Evolutionary conservation across 2,329 filamentous ascomycete species (phyloP).

Genomic region (Seiridium unicorne): DNA sequence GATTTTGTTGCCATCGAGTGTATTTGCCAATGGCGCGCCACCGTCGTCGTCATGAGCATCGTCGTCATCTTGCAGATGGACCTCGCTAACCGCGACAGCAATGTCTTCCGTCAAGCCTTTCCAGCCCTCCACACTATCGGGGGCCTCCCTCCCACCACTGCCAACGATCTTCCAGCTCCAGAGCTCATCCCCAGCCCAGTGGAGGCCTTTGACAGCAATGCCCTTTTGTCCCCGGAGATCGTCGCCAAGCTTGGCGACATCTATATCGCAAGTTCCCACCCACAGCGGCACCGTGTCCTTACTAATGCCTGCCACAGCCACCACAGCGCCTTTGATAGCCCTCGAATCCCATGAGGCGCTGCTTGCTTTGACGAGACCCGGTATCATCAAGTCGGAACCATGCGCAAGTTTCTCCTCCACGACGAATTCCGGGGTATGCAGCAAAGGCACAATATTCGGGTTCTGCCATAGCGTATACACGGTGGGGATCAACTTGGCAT

Average conservation of each 20-base stretch:
- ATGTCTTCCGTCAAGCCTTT: conserved; percentile 11
- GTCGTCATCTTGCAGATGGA: conserved; percentile 22
- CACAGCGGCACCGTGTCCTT: conserved; percentile 60
- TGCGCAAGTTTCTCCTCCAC: conserved; percentile 58
- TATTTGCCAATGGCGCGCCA: background rate
- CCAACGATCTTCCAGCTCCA: conserved; percentile 60
- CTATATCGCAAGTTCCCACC: conserved; percentile 53
- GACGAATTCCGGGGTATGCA: conserved; percentile 62
- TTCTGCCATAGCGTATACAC: conserved; percentile 69
- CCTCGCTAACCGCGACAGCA: conserved; percentile 12
- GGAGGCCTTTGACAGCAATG: conserved; percentile 62
- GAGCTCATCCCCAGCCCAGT: conserved; percentile 69
- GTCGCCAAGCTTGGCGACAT: conserved; percentile 16
- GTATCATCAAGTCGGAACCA: conserved; percentile 69
- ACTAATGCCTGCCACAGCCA: conserved; percentile 61
- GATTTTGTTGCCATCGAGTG: background rate
- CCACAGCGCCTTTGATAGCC: conserved; percentile 58
- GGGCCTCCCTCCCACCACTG: conserved; percentile 49
- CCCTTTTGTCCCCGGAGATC: conserved; percentile 42
- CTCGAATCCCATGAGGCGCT: conserved; percentile 61
- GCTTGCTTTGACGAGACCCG: conserved; percentile 52
- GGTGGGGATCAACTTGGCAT: conserved; percentile 52
- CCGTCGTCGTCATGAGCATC: conserved; percentile 26
- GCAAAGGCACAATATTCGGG: conserved; percentile 56
- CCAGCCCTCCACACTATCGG: conserved; percentile 53